Evolutionary conservation across 2,329 filamentous ascomycete genomes (phyloP).

Genomic region (Penicillium sp.): DNA sequence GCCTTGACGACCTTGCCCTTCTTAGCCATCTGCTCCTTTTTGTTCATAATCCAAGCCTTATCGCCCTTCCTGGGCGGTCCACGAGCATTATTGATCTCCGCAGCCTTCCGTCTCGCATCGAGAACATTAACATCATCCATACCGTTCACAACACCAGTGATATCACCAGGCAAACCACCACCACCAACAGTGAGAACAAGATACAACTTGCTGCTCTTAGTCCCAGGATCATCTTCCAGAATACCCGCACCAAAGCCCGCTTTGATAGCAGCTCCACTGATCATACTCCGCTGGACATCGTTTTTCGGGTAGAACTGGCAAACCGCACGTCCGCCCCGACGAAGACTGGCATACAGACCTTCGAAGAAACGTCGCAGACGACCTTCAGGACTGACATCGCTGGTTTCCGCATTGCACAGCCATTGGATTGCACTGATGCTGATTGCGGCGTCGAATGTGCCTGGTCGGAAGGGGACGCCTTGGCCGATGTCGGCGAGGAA

Average conservation of each 20-base stretch:
- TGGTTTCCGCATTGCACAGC: slow-evolving; percentile 93
- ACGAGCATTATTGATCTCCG: slow-evolving; percentile 43
- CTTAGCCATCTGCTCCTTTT: slow-evolving; percentile 87
- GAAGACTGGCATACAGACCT: slow-evolving; percentile 79
- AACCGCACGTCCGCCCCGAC: slow-evolving; percentile 82
- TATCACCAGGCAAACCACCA: slow-evolving; percentile 66
- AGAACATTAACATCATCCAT: slow-evolving; percentile 86
- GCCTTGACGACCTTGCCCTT: slow-evolving; percentile 95
- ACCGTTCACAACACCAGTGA: slow-evolving; percentile 83
- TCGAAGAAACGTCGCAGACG: slow-evolving; percentile 86
- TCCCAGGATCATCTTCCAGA: slow-evolving; percentile 91
- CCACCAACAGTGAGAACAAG: slow-evolving; percentile 87
- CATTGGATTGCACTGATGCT: slow-evolving; percentile 97
- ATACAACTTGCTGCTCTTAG: slow-evolving; percentile 96
- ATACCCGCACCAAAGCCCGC: slow-evolving; percentile 95
- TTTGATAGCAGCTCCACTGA: slow-evolving; percentile 82
- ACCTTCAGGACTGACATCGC: slow-evolving; percentile 76
- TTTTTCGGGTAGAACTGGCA: slow-evolving; percentile 99
- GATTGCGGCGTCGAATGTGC: slow-evolving; percentile 91
- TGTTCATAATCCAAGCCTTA: slow-evolving; percentile 54
- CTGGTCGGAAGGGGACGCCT: slow-evolving; percentile 88
- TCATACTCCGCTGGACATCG: slow-evolving; percentile 86
- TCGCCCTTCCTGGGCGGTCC: slow-evolving; percentile 51
- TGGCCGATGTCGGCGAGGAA: slow-evolving; percentile 93
- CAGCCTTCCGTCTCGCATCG: slow-evolving; percentile 61